phyloP scores from a whole-genome alignment of 768 basidiomycete genomes.

The Tulasnella sp. region DNA sequence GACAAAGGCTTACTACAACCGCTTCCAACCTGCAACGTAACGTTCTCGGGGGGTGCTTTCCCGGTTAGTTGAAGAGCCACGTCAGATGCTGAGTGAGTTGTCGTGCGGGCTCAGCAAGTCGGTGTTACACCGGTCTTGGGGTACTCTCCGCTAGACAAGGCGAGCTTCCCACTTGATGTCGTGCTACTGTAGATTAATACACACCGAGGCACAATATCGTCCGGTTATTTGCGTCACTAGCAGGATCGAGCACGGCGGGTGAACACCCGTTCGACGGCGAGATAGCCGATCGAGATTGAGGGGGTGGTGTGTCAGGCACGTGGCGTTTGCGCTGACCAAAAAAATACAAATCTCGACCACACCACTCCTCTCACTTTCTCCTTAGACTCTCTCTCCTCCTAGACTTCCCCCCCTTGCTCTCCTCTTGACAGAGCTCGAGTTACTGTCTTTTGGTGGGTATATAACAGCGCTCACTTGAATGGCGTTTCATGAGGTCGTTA shows the following conservation, averaged over 20 bases:
- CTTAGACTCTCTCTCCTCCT: not conserved
- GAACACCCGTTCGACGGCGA: not conserved
- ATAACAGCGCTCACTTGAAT: not conserved
- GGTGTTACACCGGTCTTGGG: not conserved
- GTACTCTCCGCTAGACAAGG: not conserved
- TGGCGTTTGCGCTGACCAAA: not conserved
- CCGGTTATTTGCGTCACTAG: not conserved
- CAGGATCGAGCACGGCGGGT: not conserved
- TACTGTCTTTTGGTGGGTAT: not conserved
- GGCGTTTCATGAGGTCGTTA: not conserved
- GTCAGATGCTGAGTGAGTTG: not conserved
- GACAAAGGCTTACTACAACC: slow-evolving; percentile 80
- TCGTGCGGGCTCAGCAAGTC: not conserved
- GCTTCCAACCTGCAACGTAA: slow-evolving; percentile 57
- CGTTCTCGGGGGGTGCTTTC: not conserved
- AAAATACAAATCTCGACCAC: not conserved
- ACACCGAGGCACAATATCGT: not conserved
- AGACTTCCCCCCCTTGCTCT: not conserved
- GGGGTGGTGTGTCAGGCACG: not conserved
- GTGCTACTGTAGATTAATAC: not conserved
- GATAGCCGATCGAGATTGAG: not conserved
- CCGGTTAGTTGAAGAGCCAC: not conserved
- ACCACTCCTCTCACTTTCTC: not conserved
- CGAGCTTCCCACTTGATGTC: not conserved
- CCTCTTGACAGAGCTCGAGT: not conserved